These are phyloP conservation scores for Allantophomopsis lycopodina DNA, from an alignment of 2,329 filamentous ascomycete genomes.

Conservation along the genomic window DNA sequence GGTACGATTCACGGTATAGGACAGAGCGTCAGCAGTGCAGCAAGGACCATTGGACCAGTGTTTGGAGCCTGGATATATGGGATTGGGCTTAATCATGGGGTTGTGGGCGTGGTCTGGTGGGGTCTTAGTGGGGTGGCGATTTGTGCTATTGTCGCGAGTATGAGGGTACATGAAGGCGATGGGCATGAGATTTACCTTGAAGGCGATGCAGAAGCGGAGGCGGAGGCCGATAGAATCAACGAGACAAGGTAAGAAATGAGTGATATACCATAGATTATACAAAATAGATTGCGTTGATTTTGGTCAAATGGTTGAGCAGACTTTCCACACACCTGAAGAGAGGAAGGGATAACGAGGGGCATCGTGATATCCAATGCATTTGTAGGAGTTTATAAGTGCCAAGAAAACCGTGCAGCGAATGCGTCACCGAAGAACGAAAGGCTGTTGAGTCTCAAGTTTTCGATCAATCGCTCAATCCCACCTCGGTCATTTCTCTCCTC, in stretches of 20 bases:
- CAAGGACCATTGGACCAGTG: slow-evolving; percentile 38
- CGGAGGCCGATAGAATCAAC: slow-evolving; percentile 11
- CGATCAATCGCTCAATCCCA: no score
- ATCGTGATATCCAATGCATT: no score
- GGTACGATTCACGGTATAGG: slow-evolving; percentile 43
- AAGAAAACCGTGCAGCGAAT: no score
- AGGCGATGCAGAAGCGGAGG: slow-evolving; percentile 37
- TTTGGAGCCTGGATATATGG: slow-evolving; percentile 37
- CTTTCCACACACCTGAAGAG: no score
- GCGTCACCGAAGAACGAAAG: no score
- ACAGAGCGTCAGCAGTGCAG: slow-evolving; percentile 36
- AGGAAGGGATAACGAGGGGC: no score
- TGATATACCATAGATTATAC: not conserved
- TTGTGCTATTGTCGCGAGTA: slow-evolving; percentile 33
- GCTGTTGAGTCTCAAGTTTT: no score
- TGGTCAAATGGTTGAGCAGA: not conserved
- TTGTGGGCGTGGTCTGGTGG: slow-evolving; percentile 24
- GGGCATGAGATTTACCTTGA: slow-evolving; percentile 53
- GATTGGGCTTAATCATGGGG: slow-evolving; percentile 33
- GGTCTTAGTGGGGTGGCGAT: slow-evolving; percentile 34
- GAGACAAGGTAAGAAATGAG: not conserved
- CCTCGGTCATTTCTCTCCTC: no score
- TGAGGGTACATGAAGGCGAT: slow-evolving; percentile 43
- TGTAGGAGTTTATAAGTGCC: no score
- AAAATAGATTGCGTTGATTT: not conserved